Percentiles rank a stretch among this genome's conserved stretches.
These are phyloP conservation scores for Syzygium aqueum DNA, from an alignment of 345 rosid genomes.

Conservation along the genomic window DNA sequence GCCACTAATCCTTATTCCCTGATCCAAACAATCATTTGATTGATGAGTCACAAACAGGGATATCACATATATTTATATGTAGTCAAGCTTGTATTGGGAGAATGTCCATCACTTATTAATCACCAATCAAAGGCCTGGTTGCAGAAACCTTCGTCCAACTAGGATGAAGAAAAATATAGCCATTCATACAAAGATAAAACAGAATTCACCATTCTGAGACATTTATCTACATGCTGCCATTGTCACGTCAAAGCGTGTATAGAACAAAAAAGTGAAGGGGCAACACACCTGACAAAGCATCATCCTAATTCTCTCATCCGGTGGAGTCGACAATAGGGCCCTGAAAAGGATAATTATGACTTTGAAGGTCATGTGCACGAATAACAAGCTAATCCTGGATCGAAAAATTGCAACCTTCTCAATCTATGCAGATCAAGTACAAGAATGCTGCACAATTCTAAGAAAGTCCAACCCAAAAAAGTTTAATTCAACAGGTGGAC, in stretches of 20 bases:
- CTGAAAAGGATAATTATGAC: conserved; percentile 25
- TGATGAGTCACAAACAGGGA: background rate
- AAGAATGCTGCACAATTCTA: background rate
- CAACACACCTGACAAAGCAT: conserved; percentile 66
- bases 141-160: background rate
- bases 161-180: background rate
- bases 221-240: background rate
- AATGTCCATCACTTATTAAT: background rate
- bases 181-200: background rate
- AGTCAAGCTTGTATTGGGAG: background rate
- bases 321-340: conserved; percentile 47
- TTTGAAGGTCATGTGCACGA: background rate
- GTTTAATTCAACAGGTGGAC: background rate
- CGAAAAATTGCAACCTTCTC: background rate
- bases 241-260: background rate
- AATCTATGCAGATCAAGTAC: background rate
- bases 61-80: background rate
- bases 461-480: background rate
- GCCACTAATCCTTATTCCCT: background rate
- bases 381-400: background rate
- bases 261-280: background rate
- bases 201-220: background rate
- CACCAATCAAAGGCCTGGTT: background rate
- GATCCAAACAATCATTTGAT: background rate
- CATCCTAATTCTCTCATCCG: conserved; percentile 61